A percentile compares a stretch with the other conserved stretches of the same genome.
Conservation (phyloP, 2,329 filamentous ascomycete genomes). For the Botrytis porri region DNA sequence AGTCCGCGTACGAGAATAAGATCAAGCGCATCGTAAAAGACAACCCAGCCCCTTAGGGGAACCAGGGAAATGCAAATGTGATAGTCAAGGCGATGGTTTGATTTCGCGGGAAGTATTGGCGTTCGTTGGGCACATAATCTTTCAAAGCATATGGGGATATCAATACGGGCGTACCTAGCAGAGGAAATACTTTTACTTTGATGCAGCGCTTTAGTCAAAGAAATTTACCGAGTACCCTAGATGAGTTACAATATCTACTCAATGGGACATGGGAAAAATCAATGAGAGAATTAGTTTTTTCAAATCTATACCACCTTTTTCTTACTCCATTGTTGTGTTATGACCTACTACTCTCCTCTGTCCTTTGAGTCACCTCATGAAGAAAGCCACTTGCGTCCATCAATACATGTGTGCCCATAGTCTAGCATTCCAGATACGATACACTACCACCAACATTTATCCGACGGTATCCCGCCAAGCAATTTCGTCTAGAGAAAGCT, state of each 20-base stretch:
- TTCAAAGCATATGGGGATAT: conserved; percentile 6
- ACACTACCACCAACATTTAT: neutral
- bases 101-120: conserved; percentile 10
- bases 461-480: neutral
- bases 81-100: neutral
- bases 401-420: neutral
- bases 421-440: neutral
- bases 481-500: neutral
- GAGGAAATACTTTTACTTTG: conserved; percentile 7
- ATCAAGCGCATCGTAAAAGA: conserved; percentile 84
- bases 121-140: conserved; percentile 15
- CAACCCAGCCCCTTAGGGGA: conserved; percentile 68
- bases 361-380: neutral
- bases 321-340: neutral
- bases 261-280: neutral
- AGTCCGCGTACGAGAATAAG: conserved; percentile 80
- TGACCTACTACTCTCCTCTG: neutral
- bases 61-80: conserved; percentile 5
- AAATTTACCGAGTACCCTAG: neutral
- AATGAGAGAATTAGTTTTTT: neutral
- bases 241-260: neutral
- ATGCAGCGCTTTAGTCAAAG: neutral
- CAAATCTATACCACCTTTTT: neutral
- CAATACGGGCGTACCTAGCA: conserved; percentile 13
- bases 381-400: neutral